These are phyloP conservation scores for Fusarium graminum DNA, from an alignment of 2,329 filamentous ascomycete species.

Conservation along the genomic window DNA sequence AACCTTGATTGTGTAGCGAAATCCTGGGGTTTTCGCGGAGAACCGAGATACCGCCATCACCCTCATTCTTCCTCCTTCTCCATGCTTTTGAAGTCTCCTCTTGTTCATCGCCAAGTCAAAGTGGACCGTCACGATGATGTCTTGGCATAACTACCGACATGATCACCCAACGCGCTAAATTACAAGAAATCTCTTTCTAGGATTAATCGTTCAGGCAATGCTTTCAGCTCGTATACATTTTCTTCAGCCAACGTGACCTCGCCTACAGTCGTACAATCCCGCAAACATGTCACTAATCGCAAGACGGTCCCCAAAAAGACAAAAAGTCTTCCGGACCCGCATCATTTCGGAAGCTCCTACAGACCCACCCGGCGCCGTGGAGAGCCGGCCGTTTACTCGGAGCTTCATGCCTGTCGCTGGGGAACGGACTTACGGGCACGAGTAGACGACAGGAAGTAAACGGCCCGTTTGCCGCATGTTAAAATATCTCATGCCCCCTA, in stretches of 20 bases:
- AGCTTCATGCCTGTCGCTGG: conserved; percentile 46
- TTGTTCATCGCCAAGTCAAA: conserved; percentile 28
- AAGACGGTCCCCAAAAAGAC: background rate
- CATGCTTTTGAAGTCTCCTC: background rate
- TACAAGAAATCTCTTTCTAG: conserved; percentile 1
- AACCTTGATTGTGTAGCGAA: conserved; percentile 34
- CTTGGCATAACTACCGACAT: conserved; percentile 32
- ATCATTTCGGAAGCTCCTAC: conserved; percentile 32
- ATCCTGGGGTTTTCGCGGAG: conserved; percentile 30
- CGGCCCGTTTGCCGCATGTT: conserved; percentile 38
- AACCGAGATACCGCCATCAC: conserved; percentile 1
- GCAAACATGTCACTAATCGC: conserved; percentile 3
- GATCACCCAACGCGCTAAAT: conserved; percentile 7
- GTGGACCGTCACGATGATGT: conserved; percentile 26
- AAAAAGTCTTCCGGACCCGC: conserved; percentile 32
- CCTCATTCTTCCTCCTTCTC: background rate
- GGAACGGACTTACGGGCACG: conserved; percentile 23
- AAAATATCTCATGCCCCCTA: conserved; percentile 39
- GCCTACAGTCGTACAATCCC: conserved; percentile 13
- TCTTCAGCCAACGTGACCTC: conserved; percentile 3
- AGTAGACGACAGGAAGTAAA: conserved; percentile 22
- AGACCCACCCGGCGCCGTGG: conserved; percentile 41
- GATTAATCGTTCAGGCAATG: background rate
- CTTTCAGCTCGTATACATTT: conserved; percentile 2
- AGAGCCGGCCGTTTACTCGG: conserved; percentile 47